A percentile compares a stretch with the other conserved stretches of the same genome.
These are phyloP conservation scores for Neurospora tetrasperma DNA, from an alignment of 495 filamentous ascomycete genomes.

Conservation along the genomic window DNA sequence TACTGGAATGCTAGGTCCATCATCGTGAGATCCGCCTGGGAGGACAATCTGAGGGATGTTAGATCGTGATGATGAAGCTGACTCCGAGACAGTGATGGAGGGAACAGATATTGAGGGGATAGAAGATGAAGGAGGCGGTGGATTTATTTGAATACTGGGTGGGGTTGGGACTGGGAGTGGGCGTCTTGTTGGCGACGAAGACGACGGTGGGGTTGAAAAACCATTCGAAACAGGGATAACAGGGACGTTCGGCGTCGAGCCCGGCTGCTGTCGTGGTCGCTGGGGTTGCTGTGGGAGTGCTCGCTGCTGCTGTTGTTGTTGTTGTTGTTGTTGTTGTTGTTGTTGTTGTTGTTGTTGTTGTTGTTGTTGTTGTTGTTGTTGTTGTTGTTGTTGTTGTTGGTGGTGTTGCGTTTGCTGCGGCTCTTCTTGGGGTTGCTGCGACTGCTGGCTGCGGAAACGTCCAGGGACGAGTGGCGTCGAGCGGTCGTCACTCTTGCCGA, in stretches of 20 bases:
- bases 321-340: slow-evolving; percentile 8
- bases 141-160: slow-evolving; percentile 31
- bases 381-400: not conserved
- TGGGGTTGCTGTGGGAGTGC: slow-evolving; percentile 1
- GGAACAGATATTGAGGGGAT: slow-evolving; percentile 27
- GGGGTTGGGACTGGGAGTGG: slow-evolving; percentile 27
- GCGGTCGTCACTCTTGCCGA: slow-evolving; percentile 11
- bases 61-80: slow-evolving; percentile 3
- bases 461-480: slow-evolving; percentile 19
- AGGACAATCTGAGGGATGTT: slow-evolving; percentile 7
- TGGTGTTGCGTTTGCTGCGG: not conserved
- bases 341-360: not conserved
- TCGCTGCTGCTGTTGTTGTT: slow-evolving; percentile 11
- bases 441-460: slow-evolving; percentile 15
- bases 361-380: slow-evolving; percentile 5
- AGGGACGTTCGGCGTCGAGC: slow-evolving; percentile 33
- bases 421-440: slow-evolving; percentile 16
- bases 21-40: slow-evolving; percentile 12
- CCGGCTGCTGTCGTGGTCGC: slow-evolving; percentile 4
- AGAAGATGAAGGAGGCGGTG: slow-evolving; percentile 14
- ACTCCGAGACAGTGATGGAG: slow-evolving; percentile 36
- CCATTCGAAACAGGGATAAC: slow-evolving; percentile 50
- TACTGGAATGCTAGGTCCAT: slow-evolving; percentile 32
- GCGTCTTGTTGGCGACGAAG: slow-evolving; percentile 21
- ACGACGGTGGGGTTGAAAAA: slow-evolving; percentile 25